A percentile compares a stretch with the other conserved stretches of the same genome.
phyloP scores from a whole-genome alignment of 192 early-diverging fungal species.

The Coemansia sp. region DNA sequence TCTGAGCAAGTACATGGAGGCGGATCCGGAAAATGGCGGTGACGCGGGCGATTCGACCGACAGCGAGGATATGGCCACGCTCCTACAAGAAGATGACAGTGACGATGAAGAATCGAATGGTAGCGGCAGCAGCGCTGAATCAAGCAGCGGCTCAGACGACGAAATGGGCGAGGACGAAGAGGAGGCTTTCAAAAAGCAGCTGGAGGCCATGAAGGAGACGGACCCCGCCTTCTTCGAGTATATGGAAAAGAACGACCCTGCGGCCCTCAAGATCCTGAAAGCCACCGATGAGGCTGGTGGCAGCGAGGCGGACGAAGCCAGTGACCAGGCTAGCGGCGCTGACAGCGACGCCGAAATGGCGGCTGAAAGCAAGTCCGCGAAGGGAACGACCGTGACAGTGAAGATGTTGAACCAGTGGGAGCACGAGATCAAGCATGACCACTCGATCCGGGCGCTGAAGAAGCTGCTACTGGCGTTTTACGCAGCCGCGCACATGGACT shows the following conservation, averaged over 20 bases:
- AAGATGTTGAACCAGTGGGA: slow-evolving; percentile 76
- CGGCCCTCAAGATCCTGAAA: slow-evolving; percentile 72
- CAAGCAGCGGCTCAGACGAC: slow-evolving; percentile 29
- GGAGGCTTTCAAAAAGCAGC: slow-evolving; percentile 68
- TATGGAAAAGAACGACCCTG: slow-evolving; percentile 80
- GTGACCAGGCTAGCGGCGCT: neutral
- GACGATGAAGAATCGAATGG: slow-evolving; percentile 13
- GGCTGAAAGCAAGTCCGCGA: slow-evolving; percentile 40
- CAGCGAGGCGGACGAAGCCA: slow-evolving; percentile 50
- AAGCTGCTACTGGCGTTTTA: slow-evolving; percentile 81
- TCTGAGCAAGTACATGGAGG: slow-evolving; percentile 36
- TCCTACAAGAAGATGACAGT: slow-evolving; percentile 21
- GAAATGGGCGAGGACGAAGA: slow-evolving; percentile 61
- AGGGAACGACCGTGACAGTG: slow-evolving; percentile 57
- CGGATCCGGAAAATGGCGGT: slow-evolving; percentile 14
- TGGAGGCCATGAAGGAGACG: slow-evolving; percentile 77
- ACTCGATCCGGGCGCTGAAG: slow-evolving; percentile 67
- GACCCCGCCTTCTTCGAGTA: slow-evolving; percentile 94
- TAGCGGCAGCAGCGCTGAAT: slow-evolving; percentile 6
- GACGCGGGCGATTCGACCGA: slow-evolving; percentile 1
- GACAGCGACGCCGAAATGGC: slow-evolving; percentile 34
- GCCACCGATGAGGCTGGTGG: slow-evolving; percentile 25
- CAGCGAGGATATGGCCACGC: slow-evolving; percentile 7
- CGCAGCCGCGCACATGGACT: slow-evolving; percentile 71
- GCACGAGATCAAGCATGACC: slow-evolving; percentile 51